phyloP scores from a whole-genome alignment of 768 basidiomycete genomes.

The Boletus rubroflammeus region DNA sequence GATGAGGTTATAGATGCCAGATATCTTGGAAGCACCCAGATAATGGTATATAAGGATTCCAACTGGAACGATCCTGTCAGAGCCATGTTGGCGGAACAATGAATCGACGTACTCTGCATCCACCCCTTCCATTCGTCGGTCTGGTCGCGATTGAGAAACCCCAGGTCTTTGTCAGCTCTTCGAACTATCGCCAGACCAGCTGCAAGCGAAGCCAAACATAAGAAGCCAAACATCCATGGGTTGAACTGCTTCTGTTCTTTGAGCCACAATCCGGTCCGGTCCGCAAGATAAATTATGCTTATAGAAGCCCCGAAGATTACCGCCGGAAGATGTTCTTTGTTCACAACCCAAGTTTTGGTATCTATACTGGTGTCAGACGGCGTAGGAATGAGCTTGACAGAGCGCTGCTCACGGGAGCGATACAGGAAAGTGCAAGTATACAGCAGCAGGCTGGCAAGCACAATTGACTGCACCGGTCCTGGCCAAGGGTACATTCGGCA shows the following conservation, averaged over 20 bases:
- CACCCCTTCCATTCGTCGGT: constrained; percentile 98
- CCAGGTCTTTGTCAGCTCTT: constrained; percentile 75
- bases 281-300: constrained; percentile 70
- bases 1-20: constrained; percentile 91
- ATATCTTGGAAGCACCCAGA: constrained; percentile 82
- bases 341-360: constrained; percentile 14
- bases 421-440: constrained; percentile 50
- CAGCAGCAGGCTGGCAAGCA: constrained; percentile 45
- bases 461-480: constrained; percentile 49
- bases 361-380: constrained; percentile 15
- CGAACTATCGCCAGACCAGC: constrained; percentile 65
- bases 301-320: constrained; percentile 65
- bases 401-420: constrained; percentile 29
- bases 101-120: constrained; percentile 78
- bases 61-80: constrained; percentile 43
- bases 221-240: constrained; percentile 59
- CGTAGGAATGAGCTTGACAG: constrained; percentile 5
- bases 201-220: constrained; percentile 51
- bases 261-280: constrained; percentile 82
- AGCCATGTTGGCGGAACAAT: background rate
- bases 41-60: constrained; percentile 93
- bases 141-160: constrained; percentile 87
- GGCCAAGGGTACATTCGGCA: constrained; percentile 76
- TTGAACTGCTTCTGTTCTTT: constrained; percentile 88
- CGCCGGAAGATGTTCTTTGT: constrained; percentile 35